Conservation (phyloP, 352 stramenopile genomes). For the Phytophthora sp. region DNA sequence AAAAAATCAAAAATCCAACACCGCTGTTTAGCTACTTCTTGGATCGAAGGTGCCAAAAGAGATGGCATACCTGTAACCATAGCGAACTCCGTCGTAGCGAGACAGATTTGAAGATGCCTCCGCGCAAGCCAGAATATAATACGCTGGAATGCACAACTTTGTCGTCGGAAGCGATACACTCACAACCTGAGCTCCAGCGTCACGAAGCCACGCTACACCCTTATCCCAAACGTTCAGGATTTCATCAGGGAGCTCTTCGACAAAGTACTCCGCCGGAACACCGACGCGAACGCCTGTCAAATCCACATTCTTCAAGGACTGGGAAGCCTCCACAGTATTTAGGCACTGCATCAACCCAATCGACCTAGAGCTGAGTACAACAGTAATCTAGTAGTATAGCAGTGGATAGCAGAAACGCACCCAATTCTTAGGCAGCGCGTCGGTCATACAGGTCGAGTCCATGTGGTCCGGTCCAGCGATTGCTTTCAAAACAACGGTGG, state of each 20-base stretch:
- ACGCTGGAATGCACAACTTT: conserved; percentile 93
- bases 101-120: conserved; percentile 98
- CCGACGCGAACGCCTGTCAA: conserved; percentile 90
- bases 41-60: too few relatives aligned
- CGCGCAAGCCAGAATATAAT: conserved; percentile 98
- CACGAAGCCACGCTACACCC: conserved; percentile 71
- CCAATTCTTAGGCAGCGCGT: conserved; percentile 54
- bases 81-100: conserved; percentile 96
- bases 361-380: background rate
- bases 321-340: conserved; percentile 34
- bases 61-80: conserved; percentile 82
- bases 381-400: background rate
- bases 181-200: conserved; percentile 77
- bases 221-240: conserved; percentile 89
- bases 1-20: too few relatives aligned
- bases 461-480: conserved; percentile 81
- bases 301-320: conserved; percentile 33
- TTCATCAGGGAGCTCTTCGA: conserved; percentile 88
- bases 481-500: conserved; percentile 74
- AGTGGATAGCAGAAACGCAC: conserved; percentile 29
- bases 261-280: conserved; percentile 95
- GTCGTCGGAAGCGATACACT: conserved; percentile 77
- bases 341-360: conserved; percentile 54
- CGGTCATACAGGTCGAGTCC: conserved; percentile 85
- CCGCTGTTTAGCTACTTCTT: background rate